These are phyloP conservation scores for Pichia sp. DNA, from an alignment of 1,139 yeast genomes.

Conservation along the genomic window DNA sequence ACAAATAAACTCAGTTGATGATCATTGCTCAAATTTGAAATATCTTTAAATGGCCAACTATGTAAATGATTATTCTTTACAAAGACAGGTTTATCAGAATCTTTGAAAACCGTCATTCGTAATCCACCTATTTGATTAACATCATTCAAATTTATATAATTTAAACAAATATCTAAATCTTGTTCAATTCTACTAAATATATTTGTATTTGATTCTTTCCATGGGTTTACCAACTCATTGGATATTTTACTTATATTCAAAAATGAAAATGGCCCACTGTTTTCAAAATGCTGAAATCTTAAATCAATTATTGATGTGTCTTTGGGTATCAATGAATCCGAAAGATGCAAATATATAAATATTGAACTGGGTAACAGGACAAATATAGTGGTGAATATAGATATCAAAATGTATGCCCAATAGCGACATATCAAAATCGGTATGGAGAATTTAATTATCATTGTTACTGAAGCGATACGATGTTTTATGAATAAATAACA, in stretches of 20 bases:
- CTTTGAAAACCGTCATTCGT: conserved; percentile 6
- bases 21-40: conserved; percentile 2
- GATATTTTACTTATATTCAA: conserved; percentile 9
- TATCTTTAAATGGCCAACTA: conserved; percentile 12
- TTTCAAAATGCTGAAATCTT: conserved; percentile 10
- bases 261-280: conserved; percentile 12
- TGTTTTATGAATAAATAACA: neutral
- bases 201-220: conserved; percentile 12
- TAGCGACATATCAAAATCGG: conserved; percentile 10
- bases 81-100: conserved; percentile 1
- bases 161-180: conserved; percentile 11
- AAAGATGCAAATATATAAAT: conserved; percentile 1
- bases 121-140: conserved; percentile 11
- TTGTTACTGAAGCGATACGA: neutral
- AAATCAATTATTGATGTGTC: conserved; percentile 7
- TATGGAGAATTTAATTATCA: conserved; percentile 4
- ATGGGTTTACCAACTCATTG: conserved; percentile 3
- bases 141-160: conserved; percentile 11
- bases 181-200: conserved; percentile 14
- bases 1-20: conserved; percentile 7
- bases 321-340: conserved; percentile 8
- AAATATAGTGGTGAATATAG: conserved; percentile 6
- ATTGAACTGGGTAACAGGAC: conserved; percentile 15
- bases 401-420: conserved; percentile 7
- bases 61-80: neutral